Base-by-base conservation (phyloP, 2,329 filamentous ascomycete genomes). In the Ophiostoma montium region DNA sequence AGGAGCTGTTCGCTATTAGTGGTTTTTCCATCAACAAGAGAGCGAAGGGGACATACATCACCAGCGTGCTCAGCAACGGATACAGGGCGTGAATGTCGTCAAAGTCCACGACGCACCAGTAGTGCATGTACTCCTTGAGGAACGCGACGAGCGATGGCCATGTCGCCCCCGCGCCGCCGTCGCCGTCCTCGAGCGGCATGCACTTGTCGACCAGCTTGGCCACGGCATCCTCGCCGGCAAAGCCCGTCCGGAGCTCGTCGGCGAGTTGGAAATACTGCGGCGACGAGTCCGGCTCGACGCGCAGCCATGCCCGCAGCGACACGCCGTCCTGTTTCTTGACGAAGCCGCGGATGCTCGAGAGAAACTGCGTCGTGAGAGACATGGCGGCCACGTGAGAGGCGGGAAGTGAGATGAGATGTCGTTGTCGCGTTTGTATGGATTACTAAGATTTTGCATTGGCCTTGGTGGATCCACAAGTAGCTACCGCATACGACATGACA, bases 101-200 rank as follows among this genome's bases (percentile, higher is more conserved):
- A 46, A 84, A 80, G 58, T 94, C 74, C 31, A 90, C 80, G 59
- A 94, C 86, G 50, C 88, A 72, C 70, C 90, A 78, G 58, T 89
- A 94, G 41, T 75, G 70, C 55, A 95, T 71, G 59, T 94, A 95
- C 46, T 86, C 79, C 57, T 79, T 83, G 63, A 94, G 77, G 60
- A 95, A 94, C 2, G 78, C 74, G 46, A 83, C 70, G 61, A 95
- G 87, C 1, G 83, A 78, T 0, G 79, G 76, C 86, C 87, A 94
- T 0, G 75, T 71, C 8, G 81, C 75, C 38, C 74, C 79, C 54
- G 76, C 71, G 1, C 79, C 81, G 47, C 71, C 69, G 38, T 83
- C 74, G 47, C 82, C 74, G 8, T 80, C 76, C 52, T 81, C 72
- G 51, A 79, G 71, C 0, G 82, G 80, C 1, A 90, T 70, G 11